Evolutionary conservation across 2,329 filamentous ascomycete genomes (phyloP), one percentile per base, ranked within the genome.

Genomic region (Ophiostoma australiae): DNA sequence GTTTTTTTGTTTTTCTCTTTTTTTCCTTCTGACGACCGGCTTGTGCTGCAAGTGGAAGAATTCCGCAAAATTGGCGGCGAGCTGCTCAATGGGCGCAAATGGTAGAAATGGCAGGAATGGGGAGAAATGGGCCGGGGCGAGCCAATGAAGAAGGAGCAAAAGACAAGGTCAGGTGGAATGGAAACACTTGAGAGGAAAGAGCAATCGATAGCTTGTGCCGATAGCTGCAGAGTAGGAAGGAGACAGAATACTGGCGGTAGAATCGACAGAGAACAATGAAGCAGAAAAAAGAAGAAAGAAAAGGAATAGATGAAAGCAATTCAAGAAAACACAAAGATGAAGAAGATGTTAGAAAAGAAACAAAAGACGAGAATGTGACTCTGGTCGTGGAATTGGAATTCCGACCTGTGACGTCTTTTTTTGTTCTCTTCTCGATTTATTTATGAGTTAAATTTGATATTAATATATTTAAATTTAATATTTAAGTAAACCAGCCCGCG

Each of bases 251-350:
- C 39, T 13, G 39, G 15, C 10, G 39, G 15, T 31, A 67, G 27
- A 58, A 61, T 39, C 27, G 27, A 27, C 13, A 27, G 39, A 41
- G 27, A 69, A 31, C n/a, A 63, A 63, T 4, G 7, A 33, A 33
- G 27, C 44, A 70, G 39, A 68, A 55, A 41, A 52, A 3, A 52
- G 41, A 69, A 31, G 17, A 67, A 35, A 66, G 23, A 23, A 69
- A 69, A 13, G 27, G 3, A 31, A 31, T 31, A 31, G 3, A 1
- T 31, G 27, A 31, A 61, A 70, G 69, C 10, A 68, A 31, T 17
- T 10, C 3, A 63, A 63, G 27, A 20, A 63, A 63, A 15, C 4
- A 65, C 8, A 37, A 65, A 2, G 23, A 61, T 4, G 20, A n/a
- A 41, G 27, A 31, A 31, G 3, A 48, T 44, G 41, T 4, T 8